Base-by-base conservation (phyloP, 768 basidiomycete genomes). In the Boletus subparvulus region DNA sequence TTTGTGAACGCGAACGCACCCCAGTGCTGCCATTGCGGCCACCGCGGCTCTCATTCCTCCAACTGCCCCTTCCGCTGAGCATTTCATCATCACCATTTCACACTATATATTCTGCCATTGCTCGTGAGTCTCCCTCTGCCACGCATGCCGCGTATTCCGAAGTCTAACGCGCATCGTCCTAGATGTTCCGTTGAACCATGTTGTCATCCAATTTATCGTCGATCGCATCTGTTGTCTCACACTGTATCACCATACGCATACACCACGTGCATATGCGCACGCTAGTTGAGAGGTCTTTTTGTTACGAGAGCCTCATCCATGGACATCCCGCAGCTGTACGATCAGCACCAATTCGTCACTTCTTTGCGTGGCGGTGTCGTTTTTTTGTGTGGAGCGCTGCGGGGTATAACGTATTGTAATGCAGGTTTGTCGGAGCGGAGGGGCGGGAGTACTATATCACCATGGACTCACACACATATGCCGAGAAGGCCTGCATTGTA, bases 1-100 rank as follows among this genome's bases (percentile, higher is more conserved):
- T 67, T 74, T 36, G 68, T 77, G 50, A 74, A 82, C 75, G 75
- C 78, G 64, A 83, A 80, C 75, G 77, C 82, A n/a, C 86, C 88
- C 57, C 86, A 88, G 69, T 90, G 88, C 75, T 88, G 86, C 78
- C 86, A 88, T 69, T 90, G 88, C 60, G 86, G 86, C 62, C 86
- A 78, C 78, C 83, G 87, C 63, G 86, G 86, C 39, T 67, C 75
- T 16, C 79, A 81, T 60, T 69, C 82, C 28, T 80, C 83, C 36
- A 78, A 75, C 65, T 88, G 87, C 77, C 85, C 85, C 42, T 86
- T 87, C 83, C 81, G 77, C 67, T 83, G 70, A 77, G 59, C 67
- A 67, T 54, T 6, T 46, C 45, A 40, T 54, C 24, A 43, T 49
- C 49, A 43, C 40, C 57, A 51, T 56, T 26, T 61, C 61, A 52